Base-by-base conservation (phyloP, 306 rosid genomes). In the Argentina anserina region DNA sequence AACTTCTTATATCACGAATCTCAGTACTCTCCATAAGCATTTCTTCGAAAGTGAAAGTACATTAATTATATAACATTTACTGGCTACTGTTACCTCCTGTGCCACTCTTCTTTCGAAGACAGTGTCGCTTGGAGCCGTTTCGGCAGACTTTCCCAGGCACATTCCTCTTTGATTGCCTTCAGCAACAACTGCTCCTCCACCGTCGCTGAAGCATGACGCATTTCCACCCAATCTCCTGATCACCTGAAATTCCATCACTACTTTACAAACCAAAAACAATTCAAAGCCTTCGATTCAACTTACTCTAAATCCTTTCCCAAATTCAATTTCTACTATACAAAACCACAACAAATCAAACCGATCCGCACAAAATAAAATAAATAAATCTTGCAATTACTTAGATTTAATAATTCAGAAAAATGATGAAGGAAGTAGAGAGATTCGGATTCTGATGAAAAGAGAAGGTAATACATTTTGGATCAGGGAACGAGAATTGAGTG, bases 21-120 rank as follows among this genome's bases (percentile, higher is more conserved):
- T 21, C 8, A 17, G 15, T 56, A 71, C 8, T 17, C 41, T 17
- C 67, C 13, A 21, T 50, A 52, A 25, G 7, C 31, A n/a, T 11
- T 65, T 17, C 52, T 21, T 41, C 4, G 36, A 21, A 31, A 26
- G n/a, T 31, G 49, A 43, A 43, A 43, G 49, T 43, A 43, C 49
- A 26, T 18, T 67, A n/a, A n/a, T n/a, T n/a, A n/a, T n/a, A 36
- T 45, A 50, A 15, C 74, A 67, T 33, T 33, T 33, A 33, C 21
- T 31, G 52, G 28, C 28, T 49, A 73, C 36, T 26, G 82, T 58
- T 67, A 93, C 97, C 93, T 89, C 86, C 83, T 81, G 74, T 87
- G 87, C 98, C 98, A 93, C 68, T 93, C 98, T 81, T 93, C 97
- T 65, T 76, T 93, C 29, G 98, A 83, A 56, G 97, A 75, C 71